Conservation (phyloP, 1,284 basidiomycete species). For the Ceratobasidium sp. region DNA sequence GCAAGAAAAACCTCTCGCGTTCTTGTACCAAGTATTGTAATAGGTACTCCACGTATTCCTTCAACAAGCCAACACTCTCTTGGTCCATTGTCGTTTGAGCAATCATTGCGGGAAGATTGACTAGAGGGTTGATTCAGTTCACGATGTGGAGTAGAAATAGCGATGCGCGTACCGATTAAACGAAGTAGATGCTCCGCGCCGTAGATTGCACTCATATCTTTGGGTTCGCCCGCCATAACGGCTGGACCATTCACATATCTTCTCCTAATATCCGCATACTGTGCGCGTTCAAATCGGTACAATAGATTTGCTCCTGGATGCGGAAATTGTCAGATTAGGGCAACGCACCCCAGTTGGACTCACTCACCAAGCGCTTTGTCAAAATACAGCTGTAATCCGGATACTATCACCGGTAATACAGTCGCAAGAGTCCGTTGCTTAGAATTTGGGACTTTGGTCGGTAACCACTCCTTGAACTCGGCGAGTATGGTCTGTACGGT, state of each 20-base stretch:
- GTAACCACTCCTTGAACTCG: conserved; percentile 80
- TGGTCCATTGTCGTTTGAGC: conserved; percentile 92
- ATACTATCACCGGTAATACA: conserved; percentile 82
- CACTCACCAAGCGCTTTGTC: conserved; percentile 64
- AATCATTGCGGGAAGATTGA: conserved; percentile 79
- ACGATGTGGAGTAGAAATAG: neutral
- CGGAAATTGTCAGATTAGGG: conserved; percentile 47
- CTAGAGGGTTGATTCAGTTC: conserved; percentile 54
- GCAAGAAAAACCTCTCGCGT: conserved; percentile 73
- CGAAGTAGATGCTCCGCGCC: conserved; percentile 95
- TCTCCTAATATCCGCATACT: conserved; percentile 88
- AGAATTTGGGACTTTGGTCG: conserved; percentile 58
- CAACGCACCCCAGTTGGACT: neutral
- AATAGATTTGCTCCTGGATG: conserved; percentile 87
- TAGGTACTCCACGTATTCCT: conserved; percentile 92
- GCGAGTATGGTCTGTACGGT: conserved; percentile 84
- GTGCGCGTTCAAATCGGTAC: conserved; percentile 94
- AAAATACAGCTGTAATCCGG: conserved; percentile 94
- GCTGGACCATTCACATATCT: conserved; percentile 79
- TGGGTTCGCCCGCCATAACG: conserved; percentile 77
- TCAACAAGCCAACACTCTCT: conserved; percentile 85
- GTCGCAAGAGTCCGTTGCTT: conserved; percentile 50
- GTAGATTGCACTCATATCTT: conserved; percentile 93
- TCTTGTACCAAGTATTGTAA: conserved; percentile 79
- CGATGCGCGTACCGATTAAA: conserved; percentile 81